A percentile compares a stretch with the other conserved stretches of the same genome.
phyloP scores from a whole-genome alignment of 108 stramenopile genomes.

The Discostella stelligeroides region DNA sequence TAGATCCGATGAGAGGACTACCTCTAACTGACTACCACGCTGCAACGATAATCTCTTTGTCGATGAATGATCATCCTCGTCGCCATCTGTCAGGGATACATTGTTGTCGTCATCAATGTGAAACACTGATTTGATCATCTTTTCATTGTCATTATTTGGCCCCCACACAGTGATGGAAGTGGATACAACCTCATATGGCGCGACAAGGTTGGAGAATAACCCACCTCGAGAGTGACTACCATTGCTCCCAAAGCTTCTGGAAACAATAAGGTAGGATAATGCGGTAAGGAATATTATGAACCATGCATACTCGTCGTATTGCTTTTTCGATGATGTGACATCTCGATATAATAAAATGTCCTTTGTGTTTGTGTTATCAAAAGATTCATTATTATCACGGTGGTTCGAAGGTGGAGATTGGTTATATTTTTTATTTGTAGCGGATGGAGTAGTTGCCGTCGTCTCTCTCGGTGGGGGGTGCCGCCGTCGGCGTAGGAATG shows the following conservation, averaged over 20 bases:
- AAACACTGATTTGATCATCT: constrained; percentile 32
- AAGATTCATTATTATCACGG: no score
- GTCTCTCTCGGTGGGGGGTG: no score
- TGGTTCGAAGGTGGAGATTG: no score
- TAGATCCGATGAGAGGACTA: constrained; percentile 37
- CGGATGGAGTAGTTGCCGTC: no score
- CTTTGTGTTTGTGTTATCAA: no score
- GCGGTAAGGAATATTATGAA: constrained; percentile 39
- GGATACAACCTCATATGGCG: constrained; percentile 36
- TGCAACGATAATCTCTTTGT: constrained; percentile 10
- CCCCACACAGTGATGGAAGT: constrained; percentile 6
- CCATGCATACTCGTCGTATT: constrained; percentile 46
- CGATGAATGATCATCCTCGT: background rate
- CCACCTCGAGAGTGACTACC: constrained; percentile 12
- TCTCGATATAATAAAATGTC: no score
- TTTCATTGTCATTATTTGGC: constrained; percentile 4
- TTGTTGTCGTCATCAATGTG: constrained; percentile 20
- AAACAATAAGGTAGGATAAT: constrained; percentile 29
- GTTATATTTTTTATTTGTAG: no score
- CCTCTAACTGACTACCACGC: constrained; percentile 25
- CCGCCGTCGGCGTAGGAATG: no score
- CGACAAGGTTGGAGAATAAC: constrained; percentile 30
- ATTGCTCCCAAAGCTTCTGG: constrained; percentile 14
- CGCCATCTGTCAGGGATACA: background rate
- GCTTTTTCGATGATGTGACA: background rate